Evolutionary conservation across 805 yeast genomes (phyloP), one percentile per base, ranked within the genome.

Genomic region (Diddensiella santjacobensis): DNA sequence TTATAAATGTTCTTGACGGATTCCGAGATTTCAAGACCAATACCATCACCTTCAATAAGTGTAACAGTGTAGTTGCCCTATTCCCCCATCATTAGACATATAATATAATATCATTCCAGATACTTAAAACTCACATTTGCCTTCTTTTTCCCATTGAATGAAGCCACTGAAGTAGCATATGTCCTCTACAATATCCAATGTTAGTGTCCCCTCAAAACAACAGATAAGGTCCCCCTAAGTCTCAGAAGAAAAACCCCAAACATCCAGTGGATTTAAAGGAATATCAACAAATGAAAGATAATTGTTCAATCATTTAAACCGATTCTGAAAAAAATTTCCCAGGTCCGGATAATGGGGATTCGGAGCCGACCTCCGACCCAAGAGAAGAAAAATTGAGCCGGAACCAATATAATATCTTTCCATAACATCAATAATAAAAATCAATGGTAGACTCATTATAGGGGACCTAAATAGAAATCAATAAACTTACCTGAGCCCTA

Each of bases 11-110:
- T 80, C 76, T 90, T 87, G 58, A 93, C 97, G 44, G 98, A 87
- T 63, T 86, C 81, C 58, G 98, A 85, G 68, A 93, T 93, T 72
- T 93, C 99, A 45, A 83, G 78, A 62, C 99, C 99, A 60, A 91
- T 89, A 78, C 99, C 99, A 67, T 91, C 98, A 74, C 98, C 98
- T 73, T 90, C 97, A 62, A 93, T 91, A 74, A 93, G 77, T 40
- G 99, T 91, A 55, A 93, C 99, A 47, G 87, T 81, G 75, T 81
- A 91, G 63, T 85, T 86, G 57, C 98, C 98, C 31, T 26, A 26
- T 13, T 8, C 8, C 13, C 8, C 31, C 8, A 8, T 26, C 8
- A 13, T 26, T 26, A 8, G 13, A 8, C 11, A 8, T 26, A 8
- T 13, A 8, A 26, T 26, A 8, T 8, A 13, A 26, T 13, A 26